Evolutionary conservation across 2,329 filamentous ascomycete genomes (phyloP).

Genomic region (Epichloe gansuensis): DNA sequence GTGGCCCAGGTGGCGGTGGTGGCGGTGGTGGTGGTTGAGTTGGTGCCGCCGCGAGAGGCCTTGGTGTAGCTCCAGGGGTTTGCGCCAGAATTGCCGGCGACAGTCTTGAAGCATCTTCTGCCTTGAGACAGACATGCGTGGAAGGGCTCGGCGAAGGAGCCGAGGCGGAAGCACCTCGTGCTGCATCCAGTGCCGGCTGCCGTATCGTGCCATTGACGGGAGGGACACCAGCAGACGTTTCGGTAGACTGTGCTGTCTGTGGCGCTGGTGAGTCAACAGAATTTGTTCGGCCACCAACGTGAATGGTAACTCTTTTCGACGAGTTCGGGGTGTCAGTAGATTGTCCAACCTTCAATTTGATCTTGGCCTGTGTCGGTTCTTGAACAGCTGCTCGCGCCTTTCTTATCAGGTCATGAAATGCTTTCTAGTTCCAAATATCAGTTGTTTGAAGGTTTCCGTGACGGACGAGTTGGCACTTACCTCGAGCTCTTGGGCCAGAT

Average conservation of each 20-base stretch:
- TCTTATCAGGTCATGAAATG: slow-evolving; percentile 55
- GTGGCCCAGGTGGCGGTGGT: slow-evolving; percentile 11
- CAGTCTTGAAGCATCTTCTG: slow-evolving; percentile 20
- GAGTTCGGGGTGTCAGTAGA: slow-evolving; percentile 29
- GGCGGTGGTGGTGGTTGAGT: slow-evolving; percentile 8
- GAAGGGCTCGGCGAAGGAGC: slow-evolving; percentile 33
- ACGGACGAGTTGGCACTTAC: slow-evolving; percentile 27
- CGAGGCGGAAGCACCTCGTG: slow-evolving; percentile 27
- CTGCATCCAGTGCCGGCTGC: slow-evolving; percentile 22
- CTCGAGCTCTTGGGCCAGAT: slow-evolving; percentile 66
- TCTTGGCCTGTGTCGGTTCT: slow-evolving; percentile 61
- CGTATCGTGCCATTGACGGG: slow-evolving; percentile 13
- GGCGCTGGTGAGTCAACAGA: slow-evolving; percentile 38
- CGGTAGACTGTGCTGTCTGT: slow-evolving; percentile 18
- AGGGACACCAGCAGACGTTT: slow-evolving; percentile 11
- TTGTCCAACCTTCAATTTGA: slow-evolving; percentile 62
- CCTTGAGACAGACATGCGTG: slow-evolving; percentile 19
- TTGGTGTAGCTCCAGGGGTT: slow-evolving; percentile 8
- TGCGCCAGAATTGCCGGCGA: slow-evolving; percentile 15
- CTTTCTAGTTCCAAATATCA: slow-evolving; percentile 36
- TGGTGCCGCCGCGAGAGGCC: slow-evolving; percentile 5
- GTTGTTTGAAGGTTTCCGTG: not conserved
- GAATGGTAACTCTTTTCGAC: slow-evolving; percentile 57
- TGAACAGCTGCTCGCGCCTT: slow-evolving; percentile 60
- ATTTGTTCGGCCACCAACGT: slow-evolving; percentile 48